These are phyloP conservation scores for Zymoseptoria crescenta DNA, from an alignment of 2,329 filamentous ascomycete genomes.

Conservation along the genomic window DNA sequence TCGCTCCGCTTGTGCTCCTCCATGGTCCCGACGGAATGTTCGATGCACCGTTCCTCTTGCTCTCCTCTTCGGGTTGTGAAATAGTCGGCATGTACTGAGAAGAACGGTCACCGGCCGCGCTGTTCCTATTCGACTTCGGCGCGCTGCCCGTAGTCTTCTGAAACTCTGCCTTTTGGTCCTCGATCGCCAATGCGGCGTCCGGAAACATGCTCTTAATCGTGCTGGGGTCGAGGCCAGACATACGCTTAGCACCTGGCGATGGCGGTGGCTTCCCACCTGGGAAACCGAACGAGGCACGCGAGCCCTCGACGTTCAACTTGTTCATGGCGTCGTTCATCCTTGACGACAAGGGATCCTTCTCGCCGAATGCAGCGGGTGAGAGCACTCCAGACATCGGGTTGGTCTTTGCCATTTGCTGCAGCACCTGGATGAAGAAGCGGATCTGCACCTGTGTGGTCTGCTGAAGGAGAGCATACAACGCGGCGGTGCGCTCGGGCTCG, in stretches of 20 bases:
- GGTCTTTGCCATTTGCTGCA: slow-evolving; percentile 98
- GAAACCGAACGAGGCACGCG: slow-evolving; percentile 70
- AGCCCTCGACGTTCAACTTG: slow-evolving; percentile 80
- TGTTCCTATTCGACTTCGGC: slow-evolving; percentile 88
- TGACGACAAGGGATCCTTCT: slow-evolving; percentile 97
- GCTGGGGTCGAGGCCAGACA: slow-evolving; percentile 85
- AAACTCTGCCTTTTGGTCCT: slow-evolving; percentile 95
- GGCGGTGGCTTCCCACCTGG: slow-evolving; percentile 57
- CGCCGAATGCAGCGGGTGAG: slow-evolving; percentile 84
- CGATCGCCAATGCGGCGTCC: slow-evolving; percentile 95
- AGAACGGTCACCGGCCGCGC: slow-evolving; percentile 66
- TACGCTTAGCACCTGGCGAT: slow-evolving; percentile 74
- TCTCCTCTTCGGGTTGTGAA: slow-evolving; percentile 55
- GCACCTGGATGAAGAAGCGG: slow-evolving; percentile 95
- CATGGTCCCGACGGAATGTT: slow-evolving; percentile 74
- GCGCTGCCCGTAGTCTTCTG: slow-evolving; percentile 88
- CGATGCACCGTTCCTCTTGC: slow-evolving; percentile 51
- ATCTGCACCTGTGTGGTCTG: slow-evolving; percentile 99
- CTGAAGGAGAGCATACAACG: slow-evolving; percentile 88
- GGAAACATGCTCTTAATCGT: slow-evolving; percentile 99
- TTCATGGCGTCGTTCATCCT: slow-evolving; percentile 94
- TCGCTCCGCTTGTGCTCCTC: slow-evolving; percentile 46
- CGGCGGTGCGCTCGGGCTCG: slow-evolving; percentile 91
- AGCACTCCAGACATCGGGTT: slow-evolving; percentile 94
- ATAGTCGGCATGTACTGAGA: slow-evolving; percentile 65